Conservation (phyloP, 257 asterid genomes). For the Craterostigma plantagineum region DNA sequence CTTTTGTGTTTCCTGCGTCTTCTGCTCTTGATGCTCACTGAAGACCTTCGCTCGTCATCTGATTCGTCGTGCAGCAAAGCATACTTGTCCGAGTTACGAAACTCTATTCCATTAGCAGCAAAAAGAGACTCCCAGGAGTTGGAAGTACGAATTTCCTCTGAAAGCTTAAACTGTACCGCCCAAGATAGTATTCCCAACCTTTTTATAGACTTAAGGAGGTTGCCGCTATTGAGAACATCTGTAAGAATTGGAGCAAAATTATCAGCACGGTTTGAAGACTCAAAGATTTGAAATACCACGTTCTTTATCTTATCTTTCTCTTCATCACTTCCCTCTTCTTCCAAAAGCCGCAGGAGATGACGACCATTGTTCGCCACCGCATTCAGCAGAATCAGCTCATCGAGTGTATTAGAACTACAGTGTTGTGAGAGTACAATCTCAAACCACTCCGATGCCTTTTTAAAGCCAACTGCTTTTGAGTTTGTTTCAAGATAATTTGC, state of each 20-base stretch:
- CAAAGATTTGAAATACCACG: constrained; percentile 35
- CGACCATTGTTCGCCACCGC: constrained; percentile 66
- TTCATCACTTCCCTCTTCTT: constrained; percentile 55
- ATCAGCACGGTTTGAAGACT: constrained; percentile 17
- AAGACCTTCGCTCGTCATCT: constrained; percentile 35
- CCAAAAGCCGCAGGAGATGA: constrained; percentile 58
- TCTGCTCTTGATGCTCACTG: constrained; percentile 27
- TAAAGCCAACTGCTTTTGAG: constrained; percentile 16
- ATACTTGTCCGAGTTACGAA: constrained; percentile 46
- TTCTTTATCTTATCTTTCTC: constrained; percentile 36
- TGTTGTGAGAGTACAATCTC: constrained; percentile 51
- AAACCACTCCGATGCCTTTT: constrained; percentile 36
- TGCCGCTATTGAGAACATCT: no score
- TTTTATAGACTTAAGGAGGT: constrained; percentile 28
- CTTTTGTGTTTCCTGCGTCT: constrained; percentile 37
- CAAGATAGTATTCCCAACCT: constrained; percentile 57
- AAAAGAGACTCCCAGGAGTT: constrained; percentile 80
- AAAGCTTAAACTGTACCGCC: constrained; percentile 46
- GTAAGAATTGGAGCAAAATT: constrained; percentile 26
- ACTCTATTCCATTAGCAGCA: constrained; percentile 43
- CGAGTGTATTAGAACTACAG: constrained; percentile 20
- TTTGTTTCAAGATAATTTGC: constrained; percentile 42
- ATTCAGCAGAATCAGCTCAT: constrained; percentile 63
- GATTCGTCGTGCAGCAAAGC: constrained; percentile 34
- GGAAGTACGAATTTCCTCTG: constrained; percentile 34